These are phyloP conservation scores for Lentinula novae-zelandiae DNA, from an alignment of 1,284 basidiomycete species.

Conservation along the genomic window DNA sequence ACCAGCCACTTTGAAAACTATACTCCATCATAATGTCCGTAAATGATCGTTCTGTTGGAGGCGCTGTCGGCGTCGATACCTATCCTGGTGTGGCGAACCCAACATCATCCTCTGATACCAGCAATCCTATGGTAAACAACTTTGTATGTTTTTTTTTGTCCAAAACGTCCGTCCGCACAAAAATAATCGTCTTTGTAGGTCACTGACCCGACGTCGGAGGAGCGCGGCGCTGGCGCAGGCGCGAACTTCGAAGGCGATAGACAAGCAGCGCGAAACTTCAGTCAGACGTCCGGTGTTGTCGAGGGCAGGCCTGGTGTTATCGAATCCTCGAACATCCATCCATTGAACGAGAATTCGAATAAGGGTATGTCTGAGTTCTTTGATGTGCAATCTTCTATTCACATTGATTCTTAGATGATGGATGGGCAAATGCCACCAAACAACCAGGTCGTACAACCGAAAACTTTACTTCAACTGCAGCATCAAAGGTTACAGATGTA, in stretches of 20 bases:
- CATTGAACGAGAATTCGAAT: slow-evolving; percentile 42
- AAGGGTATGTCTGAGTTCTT: slow-evolving; percentile 28
- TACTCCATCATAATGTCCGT: slow-evolving; percentile 21
- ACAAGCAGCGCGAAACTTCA: slow-evolving; percentile 28
- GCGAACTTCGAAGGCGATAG: slow-evolving; percentile 25
- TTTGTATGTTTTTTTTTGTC: slow-evolving; percentile 31
- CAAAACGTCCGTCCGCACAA: background rate
- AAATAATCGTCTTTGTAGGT: background rate
- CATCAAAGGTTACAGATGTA: slow-evolving; percentile 29
- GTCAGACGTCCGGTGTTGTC: slow-evolving; percentile 39
- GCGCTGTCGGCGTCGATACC: slow-evolving; percentile 32
- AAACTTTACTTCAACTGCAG: slow-evolving; percentile 19
- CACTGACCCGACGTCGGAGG: slow-evolving; percentile 15
- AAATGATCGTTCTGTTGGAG: slow-evolving; percentile 29
- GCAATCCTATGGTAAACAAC: slow-evolving; percentile 36
- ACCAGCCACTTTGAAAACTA: too few relatives aligned
- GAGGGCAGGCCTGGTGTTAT: slow-evolving; percentile 53
- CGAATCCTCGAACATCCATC: slow-evolving; percentile 47
- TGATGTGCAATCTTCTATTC: background rate
- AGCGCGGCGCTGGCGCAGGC: slow-evolving; percentile 42
- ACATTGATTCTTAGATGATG: slow-evolving; percentile 30
- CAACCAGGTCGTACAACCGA: slow-evolving; percentile 7
- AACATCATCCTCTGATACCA: slow-evolving; percentile 26
- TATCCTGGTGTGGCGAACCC: slow-evolving; percentile 36
- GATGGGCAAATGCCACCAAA: slow-evolving; percentile 36